Evolutionary conservation across 768 basidiomycete genomes (phyloP).

Genomic region (Phylloporus arenicola): DNA sequence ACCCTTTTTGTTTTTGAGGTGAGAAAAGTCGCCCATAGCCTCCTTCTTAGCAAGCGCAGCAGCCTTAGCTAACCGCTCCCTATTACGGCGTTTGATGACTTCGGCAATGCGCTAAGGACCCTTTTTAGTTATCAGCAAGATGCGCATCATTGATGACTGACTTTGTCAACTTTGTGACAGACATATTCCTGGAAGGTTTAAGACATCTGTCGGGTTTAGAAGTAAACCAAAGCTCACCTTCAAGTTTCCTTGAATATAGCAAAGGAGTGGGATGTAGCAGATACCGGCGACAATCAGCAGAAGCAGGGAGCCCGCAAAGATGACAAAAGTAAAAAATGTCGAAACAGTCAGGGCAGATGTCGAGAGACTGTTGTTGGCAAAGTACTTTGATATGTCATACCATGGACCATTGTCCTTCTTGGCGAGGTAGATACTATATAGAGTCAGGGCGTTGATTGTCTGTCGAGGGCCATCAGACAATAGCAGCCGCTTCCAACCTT

Average conservation of each 20-base stretch:
- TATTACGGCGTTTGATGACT: slow-evolving; percentile 87
- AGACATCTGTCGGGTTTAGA: neutral
- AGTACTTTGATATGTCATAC: slow-evolving; percentile 76
- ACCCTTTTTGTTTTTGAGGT: slow-evolving; percentile 91
- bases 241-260: slow-evolving; percentile 94
- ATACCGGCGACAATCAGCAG: slow-evolving; percentile 80
- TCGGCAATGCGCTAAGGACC: slow-evolving; percentile 74
- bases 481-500: slow-evolving; percentile 83
- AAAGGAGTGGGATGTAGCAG: slow-evolving; percentile 89
- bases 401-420: slow-evolving; percentile 47
- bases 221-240: slow-evolving; percentile 50
- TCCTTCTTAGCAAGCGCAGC: slow-evolving; percentile 84
- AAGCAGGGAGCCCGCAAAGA: slow-evolving; percentile 81
- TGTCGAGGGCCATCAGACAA: slow-evolving; percentile 96
- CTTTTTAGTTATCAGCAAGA: slow-evolving; percentile 13
- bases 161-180: slow-evolving; percentile 98
- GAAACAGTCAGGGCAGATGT: slow-evolving; percentile 83
- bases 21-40: slow-evolving; percentile 85
- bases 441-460: slow-evolving; percentile 93
- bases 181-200: slow-evolving; percentile 72
- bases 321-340: slow-evolving; percentile 83
- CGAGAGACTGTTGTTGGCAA: slow-evolving; percentile 64
- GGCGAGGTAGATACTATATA: slow-evolving; percentile 82
- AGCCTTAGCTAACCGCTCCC: slow-evolving; percentile 77
- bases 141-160: slow-evolving; percentile 26